Evolutionary conservation across 208 protist genomes (phyloP), one percentile per base, ranked within the genome.

Genomic region (Trypanosoma avium): DNA sequence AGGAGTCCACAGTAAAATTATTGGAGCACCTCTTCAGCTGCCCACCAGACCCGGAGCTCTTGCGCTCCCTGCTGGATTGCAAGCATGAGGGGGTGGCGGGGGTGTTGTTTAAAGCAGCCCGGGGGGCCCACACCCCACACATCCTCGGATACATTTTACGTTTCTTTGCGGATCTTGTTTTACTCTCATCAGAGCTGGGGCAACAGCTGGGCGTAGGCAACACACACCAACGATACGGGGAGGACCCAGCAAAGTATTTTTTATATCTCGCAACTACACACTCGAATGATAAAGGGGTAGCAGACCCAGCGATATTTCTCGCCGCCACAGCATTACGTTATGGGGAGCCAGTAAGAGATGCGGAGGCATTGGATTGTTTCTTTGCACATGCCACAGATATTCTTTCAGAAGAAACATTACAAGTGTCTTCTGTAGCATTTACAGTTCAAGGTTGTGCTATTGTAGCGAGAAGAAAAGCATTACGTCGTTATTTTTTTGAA

Each of bases 21-120:
- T 59, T 95, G 19, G 86, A 91, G 73, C 90, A 93, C 43, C 79
- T 95, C 59, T 87, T 95, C 60, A 70, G 61, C 42, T 86, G 82
- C 67, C 77, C 81, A 26, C 57, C 85, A 9, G 68, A 84, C 43
- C 67, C 69, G 21, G 73, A 86, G 19, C 69, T 92, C 4, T 58
- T 92, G 22, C 67, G 70, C 13, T 78, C 76, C 2, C 81, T 92
- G 19, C 57, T 90, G n/a, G 48, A 70, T 22, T 81, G 70, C 21
- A 84, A 82, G 26, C 68, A 92, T 52, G 60, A 79, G 36, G 24
- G 50, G 3, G 68, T 95, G 24, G 81, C 82, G 6, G 63, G 84
- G 2, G 70, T 83, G 13, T 68, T 95, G 4, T 86, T 90, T 59
- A 73, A 74, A 17, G 67, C 88, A 5, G 75, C 71, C 46, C 43